These are phyloP conservation scores for Neonectria magnoliae DNA, from an alignment of 2,329 filamentous ascomycete species.

Conservation along the genomic window DNA sequence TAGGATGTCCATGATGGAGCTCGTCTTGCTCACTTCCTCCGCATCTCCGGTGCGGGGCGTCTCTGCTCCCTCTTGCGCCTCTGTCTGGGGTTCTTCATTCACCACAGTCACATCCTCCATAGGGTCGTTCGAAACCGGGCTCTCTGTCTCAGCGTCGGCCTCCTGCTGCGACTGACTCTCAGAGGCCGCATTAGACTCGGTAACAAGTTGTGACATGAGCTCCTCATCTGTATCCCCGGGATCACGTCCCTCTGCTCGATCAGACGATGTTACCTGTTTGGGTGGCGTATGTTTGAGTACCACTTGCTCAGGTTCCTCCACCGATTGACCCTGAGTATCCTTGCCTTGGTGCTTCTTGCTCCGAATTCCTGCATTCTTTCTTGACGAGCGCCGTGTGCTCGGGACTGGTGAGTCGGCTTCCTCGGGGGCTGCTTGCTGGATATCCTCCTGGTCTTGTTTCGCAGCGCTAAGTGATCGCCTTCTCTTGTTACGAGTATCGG, in stretches of 20 bases:
- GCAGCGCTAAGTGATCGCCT: slow-evolving; percentile 38
- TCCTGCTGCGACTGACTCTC: slow-evolving; percentile 43
- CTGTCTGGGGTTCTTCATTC: slow-evolving; percentile 4
- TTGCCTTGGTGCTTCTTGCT: slow-evolving; percentile 24
- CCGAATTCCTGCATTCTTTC: slow-evolving; percentile 34
- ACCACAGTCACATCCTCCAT: slow-evolving; percentile 32
- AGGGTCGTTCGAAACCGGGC: slow-evolving; percentile 31
- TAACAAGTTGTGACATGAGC: slow-evolving; percentile 53
- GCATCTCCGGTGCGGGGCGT: slow-evolving; percentile 15
- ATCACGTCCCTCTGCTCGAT: slow-evolving; percentile 31
- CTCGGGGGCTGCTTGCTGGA: slow-evolving; percentile 29
- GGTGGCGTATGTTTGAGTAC: neutral
- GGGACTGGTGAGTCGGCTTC: slow-evolving; percentile 31
- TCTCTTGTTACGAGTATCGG: slow-evolving; percentile 44
- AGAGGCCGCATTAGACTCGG: slow-evolving; percentile 53
- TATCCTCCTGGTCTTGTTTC: slow-evolving; percentile 30
- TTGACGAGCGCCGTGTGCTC: slow-evolving; percentile 38
- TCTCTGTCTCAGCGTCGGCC: slow-evolving; percentile 23
- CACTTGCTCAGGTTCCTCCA: slow-evolving; percentile 19
- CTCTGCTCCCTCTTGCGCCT: slow-evolving; percentile 11
- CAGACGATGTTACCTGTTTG: slow-evolving; percentile 6
- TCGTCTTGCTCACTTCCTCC: slow-evolving; percentile 26
- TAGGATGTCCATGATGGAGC: slow-evolving; percentile 46
- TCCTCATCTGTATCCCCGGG: slow-evolving; percentile 53
- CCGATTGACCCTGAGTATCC: slow-evolving; percentile 22